Evolutionary conservation across 2,329 filamentous ascomycete species (phyloP), one percentile per base, ranked within the genome.

Genomic region (Penicillium oxalicum): DNA sequence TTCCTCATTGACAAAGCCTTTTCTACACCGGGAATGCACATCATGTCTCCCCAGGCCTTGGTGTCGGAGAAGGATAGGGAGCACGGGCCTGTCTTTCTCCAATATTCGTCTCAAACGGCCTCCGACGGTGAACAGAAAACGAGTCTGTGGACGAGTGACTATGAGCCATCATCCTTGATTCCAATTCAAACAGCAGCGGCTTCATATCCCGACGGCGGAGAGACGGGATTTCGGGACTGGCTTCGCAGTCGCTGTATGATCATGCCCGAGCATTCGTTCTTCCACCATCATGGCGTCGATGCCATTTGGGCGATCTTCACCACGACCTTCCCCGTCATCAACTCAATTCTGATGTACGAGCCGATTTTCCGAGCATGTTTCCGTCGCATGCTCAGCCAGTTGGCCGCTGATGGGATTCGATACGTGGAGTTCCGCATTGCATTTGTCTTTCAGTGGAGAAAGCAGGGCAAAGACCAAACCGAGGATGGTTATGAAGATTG

Each of bases 221-320:
- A 79, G 41, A 64, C 72, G 7, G 88, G 83, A 0, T 96, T 96
- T 64, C 69, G 88, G 12, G 73, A 77, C 47, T 96, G 89, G 89
- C 71, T 96, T 38, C 86, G 82, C 59, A 78, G 76, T 41, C 80
- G 89, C 35, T 86, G 83, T 58, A 84, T 82, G 3, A 83, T 95
- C 49, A 86, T 83, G 1, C 73, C 79, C 12, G 78, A 81, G 18
- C 89, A 95, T 64, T 84, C 83, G 9, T 75, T 91, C 40, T 79
- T 85, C 55, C 88, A 95, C 63, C 86, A 93, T 61, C 84, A 91
- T 59, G 89, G 91, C 2, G 77, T 90, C 12, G 84, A 93, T 65
- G 85, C 85, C 45, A 84, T 95, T 47, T 96, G 91, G 90, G 73
- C 76, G 25, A 91, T 93, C 63, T 95, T 96, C 69, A 74, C 72